These are phyloP conservation scores for Chlorella sp. DNA, from an alignment of 139 green algal species.

Conservation along the genomic window DNA sequence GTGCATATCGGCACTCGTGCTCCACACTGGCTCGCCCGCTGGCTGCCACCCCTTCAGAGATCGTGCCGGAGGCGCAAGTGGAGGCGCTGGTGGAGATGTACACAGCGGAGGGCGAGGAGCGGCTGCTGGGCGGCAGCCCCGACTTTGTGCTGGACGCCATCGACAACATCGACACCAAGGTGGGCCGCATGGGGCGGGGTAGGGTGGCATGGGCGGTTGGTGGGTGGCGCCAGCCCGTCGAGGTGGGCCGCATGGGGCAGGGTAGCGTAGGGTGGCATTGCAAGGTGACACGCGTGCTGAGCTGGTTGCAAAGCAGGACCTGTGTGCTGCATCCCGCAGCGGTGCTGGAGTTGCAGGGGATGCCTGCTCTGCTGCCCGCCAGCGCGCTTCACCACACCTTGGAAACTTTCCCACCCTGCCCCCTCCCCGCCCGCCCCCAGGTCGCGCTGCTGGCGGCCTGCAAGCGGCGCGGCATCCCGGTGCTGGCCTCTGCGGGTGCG, in stretches of 20 bases:
- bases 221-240: too few species aligned
- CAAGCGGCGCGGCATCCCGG: constrained; percentile 69
- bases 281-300: neutral
- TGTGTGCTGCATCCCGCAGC: neutral
- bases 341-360: neutral
- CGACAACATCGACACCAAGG: constrained; percentile 99
- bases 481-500: constrained; percentile 87
- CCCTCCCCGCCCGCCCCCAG: constrained; percentile 40
- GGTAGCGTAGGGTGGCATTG: neutral
- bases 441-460: constrained; percentile 89
- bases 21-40: too few species aligned
- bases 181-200: too few species aligned
- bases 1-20: too few species aligned
- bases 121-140: constrained; percentile 79
- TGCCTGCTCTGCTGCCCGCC: neutral
- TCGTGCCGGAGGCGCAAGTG: constrained; percentile 88
- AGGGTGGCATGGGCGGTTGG: too few species aligned
- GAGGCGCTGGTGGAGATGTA: constrained; percentile 84
- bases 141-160: constrained; percentile 98
- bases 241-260: neutral
- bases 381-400: neutral
- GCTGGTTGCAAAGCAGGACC: neutral
- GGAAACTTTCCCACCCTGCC: neutral
- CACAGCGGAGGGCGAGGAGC: constrained; percentile 70
- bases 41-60: constrained; percentile 54